These are phyloP conservation scores for Globisporangium paddicum DNA, from an alignment of 352 stramenopile species.

Conservation along the genomic window DNA sequence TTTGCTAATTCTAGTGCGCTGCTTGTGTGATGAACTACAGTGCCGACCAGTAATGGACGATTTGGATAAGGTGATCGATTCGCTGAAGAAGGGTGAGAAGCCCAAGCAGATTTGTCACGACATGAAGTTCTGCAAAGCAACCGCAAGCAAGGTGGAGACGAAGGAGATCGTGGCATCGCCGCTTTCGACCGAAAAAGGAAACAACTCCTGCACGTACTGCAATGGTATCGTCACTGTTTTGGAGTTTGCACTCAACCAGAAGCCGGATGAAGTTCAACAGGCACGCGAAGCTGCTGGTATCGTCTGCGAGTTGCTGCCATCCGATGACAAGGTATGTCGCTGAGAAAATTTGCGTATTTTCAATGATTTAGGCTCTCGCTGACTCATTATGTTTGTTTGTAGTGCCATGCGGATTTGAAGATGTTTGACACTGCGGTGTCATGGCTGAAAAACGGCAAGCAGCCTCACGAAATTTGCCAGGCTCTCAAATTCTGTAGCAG, in stretches of 20 bases:
- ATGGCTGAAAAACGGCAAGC: slow-evolving; percentile 48
- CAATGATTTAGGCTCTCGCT: background rate
- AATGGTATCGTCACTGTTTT: slow-evolving; percentile 59
- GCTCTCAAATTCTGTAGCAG: slow-evolving; percentile 43
- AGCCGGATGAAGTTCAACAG: slow-evolving; percentile 56
- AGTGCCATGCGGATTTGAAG: slow-evolving; percentile 66
- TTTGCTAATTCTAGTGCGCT: slow-evolving; percentile 10
- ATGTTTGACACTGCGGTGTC: slow-evolving; percentile 56
- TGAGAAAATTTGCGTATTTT: background rate
- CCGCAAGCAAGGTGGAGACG: background rate
- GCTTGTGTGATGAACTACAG: slow-evolving; percentile 20
- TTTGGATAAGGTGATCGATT: slow-evolving; percentile 56
- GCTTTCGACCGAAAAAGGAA: slow-evolving; percentile 10
- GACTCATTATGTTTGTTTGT: background rate
- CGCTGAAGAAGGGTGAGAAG: slow-evolving; percentile 57
- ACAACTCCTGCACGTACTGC: slow-evolving; percentile 57
- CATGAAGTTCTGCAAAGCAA: slow-evolving; percentile 43
- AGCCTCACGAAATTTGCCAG: slow-evolving; percentile 54
- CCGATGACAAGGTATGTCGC: slow-evolving; percentile 49
- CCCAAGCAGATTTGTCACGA: slow-evolving; percentile 60
- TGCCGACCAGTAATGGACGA: slow-evolving; percentile 59
- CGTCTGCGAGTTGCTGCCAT: slow-evolving; percentile 57
- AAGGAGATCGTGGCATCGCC: background rate
- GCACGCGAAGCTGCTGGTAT: slow-evolving; percentile 58
- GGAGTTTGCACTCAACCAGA: slow-evolving; percentile 45